Base-by-base conservation (phyloP, 2,329 filamentous ascomycete species). In the Boeremia exigua region DNA sequence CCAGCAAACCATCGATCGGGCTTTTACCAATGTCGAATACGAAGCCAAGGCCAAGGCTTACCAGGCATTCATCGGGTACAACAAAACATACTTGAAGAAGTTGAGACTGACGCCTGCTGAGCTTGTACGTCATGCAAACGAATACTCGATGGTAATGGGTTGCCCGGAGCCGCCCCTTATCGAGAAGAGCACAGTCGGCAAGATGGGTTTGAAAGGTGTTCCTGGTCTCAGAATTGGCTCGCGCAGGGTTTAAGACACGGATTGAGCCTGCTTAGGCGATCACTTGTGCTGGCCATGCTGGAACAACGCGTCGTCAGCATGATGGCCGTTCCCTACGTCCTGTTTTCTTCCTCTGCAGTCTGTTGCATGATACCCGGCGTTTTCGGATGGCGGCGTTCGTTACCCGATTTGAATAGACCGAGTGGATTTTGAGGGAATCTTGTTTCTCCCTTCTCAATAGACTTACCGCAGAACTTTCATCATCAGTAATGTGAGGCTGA, bases 141-240 rank as follows among this genome's bases (percentile, higher is more conserved):
- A 77, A 23, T 78, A 79, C 46, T 75, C 79, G 15, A 58, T 48
- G 3, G 72, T 74, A 1, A 78, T 81, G 74, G 76, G 75, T 1
- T 79, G 78, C 61, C 74, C 76, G 2, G 79, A 80, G 64, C 73
- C 77, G 25, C 79, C 79, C 0, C 65, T 77, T 60, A 73, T 81
- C 34, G 78, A 80, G 46, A 80, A 77, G 67, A 75, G 70, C 50
- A 71, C 75, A 0, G 71, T 81, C 3, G 77, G 78, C 38, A 81
- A 80, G 70, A 80, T 81, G 79, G 79, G 79, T 4, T 54, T 81
- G 57, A 80, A 78, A 63, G 78, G 79, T 37, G 77, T 79, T 4
- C 67, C 64, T 12, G 79, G 79, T 11, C 65, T 81, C 37, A 68
- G 62, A 28, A 67, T 75, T 40, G 73, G 71, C 17, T 64, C 65